Evolutionary conservation across 73 alveolate genomes (phyloP), one percentile per base, ranked within the genome.

Genomic region (Blepharisma stoltei): DNA sequence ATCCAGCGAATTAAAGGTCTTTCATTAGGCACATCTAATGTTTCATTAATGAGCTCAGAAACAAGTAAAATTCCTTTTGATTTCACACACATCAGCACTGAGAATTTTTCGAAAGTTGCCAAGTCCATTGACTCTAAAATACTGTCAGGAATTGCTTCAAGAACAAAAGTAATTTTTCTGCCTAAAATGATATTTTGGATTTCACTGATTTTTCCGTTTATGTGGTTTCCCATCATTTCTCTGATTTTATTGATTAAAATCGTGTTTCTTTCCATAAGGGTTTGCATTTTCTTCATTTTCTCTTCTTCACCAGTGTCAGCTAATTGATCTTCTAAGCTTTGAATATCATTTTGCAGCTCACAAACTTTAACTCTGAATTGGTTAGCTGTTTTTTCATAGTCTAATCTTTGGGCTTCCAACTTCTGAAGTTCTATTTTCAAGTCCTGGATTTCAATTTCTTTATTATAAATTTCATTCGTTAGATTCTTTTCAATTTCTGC

Each of bases 301-400:
- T 60, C 73, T 60, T 60, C 73, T 38, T 60, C 73, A 25, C 73
- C 73, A 2, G 73, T 18, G 5, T 60, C 73, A 1, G 73, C 73
- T 8, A 60, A 38, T 25, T 60, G 73, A 25, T 60, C 73, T 60
- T 60, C 23, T 20, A 60, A 38, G 49, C 49, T 20, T 60, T 60
- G 49, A 25, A 60, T 25, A 25, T 60, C 73, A 25, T 60, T 60
- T 25, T 60, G 73, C 11, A 60, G 46, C 5, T 60, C 73, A 38
- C 73, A 60, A 25, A 60, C 73, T 25, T 38, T 14, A 18, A 60
- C 73, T 25, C 73, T 14, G 46, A 60, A 60, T 5, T 60, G 73
- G 73, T 60, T 60, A 9, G 23, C 23, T 14, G 73, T 60, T 25
- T 60, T 60, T 60, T 60, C 73, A 25, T 60, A 60, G 46, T 60